Conservation (phyloP, 2,329 filamentous ascomycete genomes). For the Trichoderma sp. region DNA sequence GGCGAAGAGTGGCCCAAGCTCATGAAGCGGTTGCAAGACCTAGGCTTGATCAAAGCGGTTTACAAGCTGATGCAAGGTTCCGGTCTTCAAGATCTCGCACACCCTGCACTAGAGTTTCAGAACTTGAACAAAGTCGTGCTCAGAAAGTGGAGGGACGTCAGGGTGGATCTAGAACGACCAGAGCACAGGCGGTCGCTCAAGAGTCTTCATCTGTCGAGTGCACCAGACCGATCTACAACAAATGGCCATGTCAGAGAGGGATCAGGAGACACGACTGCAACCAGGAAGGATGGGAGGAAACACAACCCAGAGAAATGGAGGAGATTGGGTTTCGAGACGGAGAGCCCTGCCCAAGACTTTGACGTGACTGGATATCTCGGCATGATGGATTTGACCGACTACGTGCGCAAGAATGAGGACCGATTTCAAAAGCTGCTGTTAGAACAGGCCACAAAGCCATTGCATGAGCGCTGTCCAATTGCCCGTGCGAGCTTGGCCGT, state of each 20-base stretch:
- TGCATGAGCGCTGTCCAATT: conserved; percentile 77
- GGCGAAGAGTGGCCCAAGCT: conserved; percentile 88
- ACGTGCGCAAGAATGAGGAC: conserved; percentile 87
- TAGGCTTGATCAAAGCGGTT: conserved; percentile 89
- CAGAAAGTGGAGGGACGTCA: conserved; percentile 82
- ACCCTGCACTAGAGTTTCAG: conserved; percentile 91
- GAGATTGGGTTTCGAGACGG: conserved; percentile 84
- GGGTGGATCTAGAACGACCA: conserved; percentile 78
- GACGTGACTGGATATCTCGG: conserved; percentile 82
- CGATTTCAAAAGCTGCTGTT: conserved; percentile 87
- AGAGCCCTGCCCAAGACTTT: conserved; percentile 84
- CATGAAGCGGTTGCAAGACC: conserved; percentile 87
- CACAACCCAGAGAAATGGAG: conserved; percentile 93
- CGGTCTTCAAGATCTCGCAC: conserved; percentile 83
- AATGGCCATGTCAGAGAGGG: conserved; percentile 42
- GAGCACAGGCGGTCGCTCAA: conserved; percentile 88
- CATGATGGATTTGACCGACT: conserved; percentile 97
- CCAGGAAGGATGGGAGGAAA: conserved; percentile 61
- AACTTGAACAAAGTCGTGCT: conserved; percentile 83
- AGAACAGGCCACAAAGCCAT: conserved; percentile 76
- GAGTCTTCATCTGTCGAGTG: conserved; percentile 78
- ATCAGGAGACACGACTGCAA: conserved; percentile 34
- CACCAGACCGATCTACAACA: conserved; percentile 53
- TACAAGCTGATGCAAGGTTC: conserved; percentile 94
- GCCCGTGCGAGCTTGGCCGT: conserved; percentile 83